Conservation (phyloP, 805 yeast species). For the Saturnispora bothae region DNA sequence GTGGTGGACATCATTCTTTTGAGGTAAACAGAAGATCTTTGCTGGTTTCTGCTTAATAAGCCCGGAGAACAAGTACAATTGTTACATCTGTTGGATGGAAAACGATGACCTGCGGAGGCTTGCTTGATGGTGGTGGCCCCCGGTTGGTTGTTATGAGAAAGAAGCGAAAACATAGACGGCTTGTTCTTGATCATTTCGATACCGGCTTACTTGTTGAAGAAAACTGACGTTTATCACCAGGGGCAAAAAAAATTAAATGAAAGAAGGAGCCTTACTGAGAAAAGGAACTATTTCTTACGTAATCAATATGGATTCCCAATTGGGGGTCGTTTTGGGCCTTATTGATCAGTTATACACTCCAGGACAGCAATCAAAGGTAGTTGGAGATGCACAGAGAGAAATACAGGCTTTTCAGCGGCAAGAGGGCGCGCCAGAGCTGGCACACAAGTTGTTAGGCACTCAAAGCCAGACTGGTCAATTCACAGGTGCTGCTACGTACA, state of each 20-base stretch:
- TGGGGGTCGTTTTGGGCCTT: slow-evolving; percentile 11
- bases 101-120: slow-evolving; percentile 17
- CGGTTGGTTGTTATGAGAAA: slow-evolving; percentile 24
- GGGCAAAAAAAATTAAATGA: too few species aligned
- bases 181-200: slow-evolving; percentile 20
- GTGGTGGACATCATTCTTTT: slow-evolving; percentile 21
- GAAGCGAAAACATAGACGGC: slow-evolving; percentile 34
- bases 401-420: slow-evolving; percentile 54
- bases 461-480: slow-evolving; percentile 44
- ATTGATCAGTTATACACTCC: slow-evolving; percentile 37
- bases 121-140: slow-evolving; percentile 24
- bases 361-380: slow-evolving; percentile 28
- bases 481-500: slow-evolving; percentile 73
- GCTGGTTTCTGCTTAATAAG: slow-evolving; percentile 52
- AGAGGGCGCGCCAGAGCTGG: slow-evolving; percentile 45
- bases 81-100: slow-evolving; percentile 36
- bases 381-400: slow-evolving; percentile 37
- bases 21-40: slow-evolving; percentile 41
- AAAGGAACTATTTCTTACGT: too few species aligned
- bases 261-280: too few species aligned
- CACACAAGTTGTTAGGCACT: slow-evolving; percentile 37
- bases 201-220: not conserved
- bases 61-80: slow-evolving; percentile 86
- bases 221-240: too few species aligned
- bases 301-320: slow-evolving; percentile 1